Conservation (phyloP, 176 grass and related monocot species). For the Ensete ventricosum region DNA sequence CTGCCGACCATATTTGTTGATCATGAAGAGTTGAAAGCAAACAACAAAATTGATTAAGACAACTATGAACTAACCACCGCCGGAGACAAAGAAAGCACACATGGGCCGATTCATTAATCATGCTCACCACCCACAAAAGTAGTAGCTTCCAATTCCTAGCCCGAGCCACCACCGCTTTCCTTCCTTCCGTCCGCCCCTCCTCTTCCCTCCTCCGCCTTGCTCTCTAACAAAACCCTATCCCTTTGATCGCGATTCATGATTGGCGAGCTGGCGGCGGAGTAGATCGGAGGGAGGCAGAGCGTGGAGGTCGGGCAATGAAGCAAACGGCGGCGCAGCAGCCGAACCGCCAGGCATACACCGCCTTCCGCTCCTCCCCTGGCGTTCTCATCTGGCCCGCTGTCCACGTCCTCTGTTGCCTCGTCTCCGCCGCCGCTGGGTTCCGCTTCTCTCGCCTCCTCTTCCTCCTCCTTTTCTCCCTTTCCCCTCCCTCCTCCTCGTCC, state of each 20-base stretch:
- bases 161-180: neutral
- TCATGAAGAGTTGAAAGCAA: no score
- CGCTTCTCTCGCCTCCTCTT: neutral
- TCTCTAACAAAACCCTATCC: neutral
- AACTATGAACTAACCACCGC: no score
- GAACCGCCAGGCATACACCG: neutral
- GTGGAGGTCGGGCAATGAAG: neutral
- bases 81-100: no score
- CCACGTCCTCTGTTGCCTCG: conserved; percentile 5
- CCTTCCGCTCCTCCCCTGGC: neutral
- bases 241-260: neutral
- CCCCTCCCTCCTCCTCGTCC: conserved; percentile 7
- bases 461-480: conserved; percentile 13
- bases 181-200: neutral
- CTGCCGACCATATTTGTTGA: no score
- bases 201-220: neutral
- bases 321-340: conserved; percentile 5
- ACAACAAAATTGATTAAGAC: no score
- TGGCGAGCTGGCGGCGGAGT: neutral
- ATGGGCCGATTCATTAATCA: no score
- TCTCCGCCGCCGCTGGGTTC: conserved; percentile 7
- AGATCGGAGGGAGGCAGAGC: neutral
- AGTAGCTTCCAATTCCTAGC: no score
- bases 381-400: conserved; percentile 5
- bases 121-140: no score